Conservation (phyloP, 768 basidiomycete genomes). For the Clitopilus passeckerianus region DNA sequence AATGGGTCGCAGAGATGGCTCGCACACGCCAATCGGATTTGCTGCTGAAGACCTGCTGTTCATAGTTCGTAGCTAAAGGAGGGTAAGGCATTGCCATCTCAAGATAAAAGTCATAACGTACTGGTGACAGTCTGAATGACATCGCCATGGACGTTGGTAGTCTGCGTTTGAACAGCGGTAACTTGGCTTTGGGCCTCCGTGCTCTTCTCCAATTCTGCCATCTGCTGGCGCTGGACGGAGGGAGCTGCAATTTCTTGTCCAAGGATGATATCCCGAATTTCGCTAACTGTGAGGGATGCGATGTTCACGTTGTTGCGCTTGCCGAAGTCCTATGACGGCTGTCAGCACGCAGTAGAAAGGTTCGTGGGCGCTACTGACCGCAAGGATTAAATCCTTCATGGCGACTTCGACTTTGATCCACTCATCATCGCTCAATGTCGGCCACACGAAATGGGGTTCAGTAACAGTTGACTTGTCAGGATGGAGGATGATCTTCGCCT, state of each 20-base stretch:
- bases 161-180: constrained; percentile 96
- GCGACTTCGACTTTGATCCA: constrained; percentile 99
- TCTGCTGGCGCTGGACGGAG: constrained; percentile 95
- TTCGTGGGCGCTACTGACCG: constrained; percentile 36
- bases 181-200: constrained; percentile 92
- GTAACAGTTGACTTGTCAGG: constrained; percentile 97
- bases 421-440: constrained; percentile 86
- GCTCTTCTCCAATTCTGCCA: constrained; percentile 98
- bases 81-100: constrained; percentile 4
- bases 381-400: constrained; percentile 94
- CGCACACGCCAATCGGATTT: constrained; percentile 99
- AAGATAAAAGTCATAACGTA: constrained; percentile 26
- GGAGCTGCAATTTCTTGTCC: constrained; percentile 98
- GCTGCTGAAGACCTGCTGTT: constrained; percentile 97
- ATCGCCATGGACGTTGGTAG: constrained; percentile 96
- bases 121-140: constrained; percentile 93
- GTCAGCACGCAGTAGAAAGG: neutral
- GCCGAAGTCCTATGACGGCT: constrained; percentile 75
- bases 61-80: constrained; percentile 82
- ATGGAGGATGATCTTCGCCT: constrained; percentile 96
- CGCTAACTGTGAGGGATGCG: constrained; percentile 92
- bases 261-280: constrained; percentile 96
- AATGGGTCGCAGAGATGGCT: constrained; percentile 95
- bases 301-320: constrained; percentile 99
- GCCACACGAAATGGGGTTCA: constrained; percentile 98